Conservation (phyloP, 164 flowering plant genomes). For the Sedum album region DNA sequence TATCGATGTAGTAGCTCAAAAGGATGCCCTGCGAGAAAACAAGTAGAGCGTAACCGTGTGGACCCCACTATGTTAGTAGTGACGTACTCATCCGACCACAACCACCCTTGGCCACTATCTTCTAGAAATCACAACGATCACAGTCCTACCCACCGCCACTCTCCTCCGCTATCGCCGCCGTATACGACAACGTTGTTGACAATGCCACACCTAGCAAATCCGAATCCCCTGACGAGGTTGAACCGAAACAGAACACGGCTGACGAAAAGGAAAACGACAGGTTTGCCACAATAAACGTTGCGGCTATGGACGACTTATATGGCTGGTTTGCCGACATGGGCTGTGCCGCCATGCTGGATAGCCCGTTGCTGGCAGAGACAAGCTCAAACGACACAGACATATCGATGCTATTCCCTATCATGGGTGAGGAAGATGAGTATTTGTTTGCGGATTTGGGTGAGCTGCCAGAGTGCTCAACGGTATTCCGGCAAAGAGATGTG, state of each 20-base stretch:
- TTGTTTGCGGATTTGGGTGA: slow-evolving; percentile 85
- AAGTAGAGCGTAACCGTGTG: slow-evolving; percentile 73
- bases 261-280: neutral
- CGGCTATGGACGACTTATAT: neutral
- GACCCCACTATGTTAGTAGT: slow-evolving; percentile 79
- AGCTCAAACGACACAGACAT: slow-evolving; percentile 17
- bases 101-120: slow-evolving; percentile 59
- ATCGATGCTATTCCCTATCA: slow-evolving; percentile 44
- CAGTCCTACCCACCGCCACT: neutral
- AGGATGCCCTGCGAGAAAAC: slow-evolving; percentile 94
- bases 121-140: slow-evolving; percentile 23
- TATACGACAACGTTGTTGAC: slow-evolving; percentile 13
- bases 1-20: slow-evolving; percentile 85
- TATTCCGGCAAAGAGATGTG: slow-evolving; percentile 45
- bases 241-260: neutral
- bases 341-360: slow-evolving; percentile 38
- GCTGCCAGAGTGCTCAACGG: slow-evolving; percentile 78
- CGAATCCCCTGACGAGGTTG: neutral
- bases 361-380: slow-evolving; percentile 35
- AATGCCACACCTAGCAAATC: slow-evolving; percentile 12
- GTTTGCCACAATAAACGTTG: neutral
- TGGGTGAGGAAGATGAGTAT: slow-evolving; percentile 55
- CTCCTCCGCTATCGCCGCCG: slow-evolving; percentile 10
- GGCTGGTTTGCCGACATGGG: slow-evolving; percentile 50
- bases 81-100: slow-evolving; percentile 83